Evolutionary conservation across 2,329 filamentous ascomycete species (phyloP).

Genomic region (Neopestalotiopsis rosae): DNA sequence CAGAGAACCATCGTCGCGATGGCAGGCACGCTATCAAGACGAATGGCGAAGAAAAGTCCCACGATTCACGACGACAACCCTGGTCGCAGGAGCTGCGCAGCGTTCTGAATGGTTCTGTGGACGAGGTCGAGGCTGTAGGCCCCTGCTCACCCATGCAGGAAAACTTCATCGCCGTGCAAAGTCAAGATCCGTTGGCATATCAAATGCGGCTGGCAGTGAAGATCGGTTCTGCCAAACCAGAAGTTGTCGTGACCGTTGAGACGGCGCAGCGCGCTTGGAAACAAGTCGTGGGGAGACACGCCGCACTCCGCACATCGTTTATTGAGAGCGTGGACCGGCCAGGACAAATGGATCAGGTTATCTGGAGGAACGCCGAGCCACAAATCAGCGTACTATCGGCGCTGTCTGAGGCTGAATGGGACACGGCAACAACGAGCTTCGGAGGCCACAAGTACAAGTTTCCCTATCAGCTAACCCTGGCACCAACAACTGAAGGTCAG

Average conservation of each 20-base stretch:
- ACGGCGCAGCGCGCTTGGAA: background rate
- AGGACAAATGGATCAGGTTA: conserved; percentile 11
- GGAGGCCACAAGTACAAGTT: background rate
- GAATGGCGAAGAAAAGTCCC: too few species aligned
- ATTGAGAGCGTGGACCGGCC: conserved; percentile 13
- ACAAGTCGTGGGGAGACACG: conserved; percentile 11
- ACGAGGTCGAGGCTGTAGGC: background rate
- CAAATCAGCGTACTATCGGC: conserved; percentile 7
- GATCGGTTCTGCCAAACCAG: conserved; percentile 1
- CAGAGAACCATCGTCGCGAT: too few species aligned
- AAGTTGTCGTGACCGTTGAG: background rate
- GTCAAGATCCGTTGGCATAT: background rate
- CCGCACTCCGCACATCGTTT: conserved; percentile 15
- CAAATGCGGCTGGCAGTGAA: background rate
- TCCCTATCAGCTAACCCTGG: conserved; percentile 4
- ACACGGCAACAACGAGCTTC: background rate
- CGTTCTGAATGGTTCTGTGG: background rate
- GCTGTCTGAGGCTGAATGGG: background rate
- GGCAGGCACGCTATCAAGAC: too few species aligned
- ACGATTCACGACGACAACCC: too few species aligned
- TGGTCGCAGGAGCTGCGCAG: background rate
- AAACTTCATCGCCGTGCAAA: conserved; percentile 7
- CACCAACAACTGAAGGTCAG: background rate
- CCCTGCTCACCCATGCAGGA: conserved; percentile 16
- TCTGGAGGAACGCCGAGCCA: background rate